Base-by-base conservation (phyloP, 2,329 filamentous ascomycete genomes). In the Penicillium concentricum region DNA sequence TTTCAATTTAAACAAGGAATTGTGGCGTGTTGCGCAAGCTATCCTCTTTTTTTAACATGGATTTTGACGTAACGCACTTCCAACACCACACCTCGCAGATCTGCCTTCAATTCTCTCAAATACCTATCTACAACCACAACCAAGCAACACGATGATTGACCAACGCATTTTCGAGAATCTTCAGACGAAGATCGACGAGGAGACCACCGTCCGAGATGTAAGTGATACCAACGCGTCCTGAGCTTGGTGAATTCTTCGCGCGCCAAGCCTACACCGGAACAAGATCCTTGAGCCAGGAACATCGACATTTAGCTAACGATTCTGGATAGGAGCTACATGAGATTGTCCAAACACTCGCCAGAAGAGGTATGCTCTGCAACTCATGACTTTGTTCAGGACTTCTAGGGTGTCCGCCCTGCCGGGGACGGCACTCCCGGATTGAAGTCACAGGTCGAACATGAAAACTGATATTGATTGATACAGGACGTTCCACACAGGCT, bases 131-230 rank as follows among this genome's bases (percentile, higher is more conserved):
- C 43, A 47, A 30, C 32, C 39, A 41, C 48, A 53, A 45, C 37
- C 22, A 34, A 46, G 43, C 44, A 22, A 64, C 54, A 78, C 76
- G 55, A 85, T 89, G 82, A 86, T 94, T 69, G 88, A 95, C 73
- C 88, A 90, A 58, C 82, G 84, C 63, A 90, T 97, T 73, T 97
- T 97, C 76, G 86, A 92, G 70, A 84, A 89, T 67, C 87, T 99
- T 60, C 93, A 97, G 76, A 80, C 84, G 57, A 92, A 92, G 74
- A 91, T 97, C 67, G 94, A 97, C 66, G 88, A 95, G 74, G 94
- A 97, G 72, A 83, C 85, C 9, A 81, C 84, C 53, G 87, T 96
- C 53, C 87, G 90, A 69, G 93, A 97, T 72, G 84, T 87, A 70
- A 69, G 70, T 62, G 22, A 10, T 65, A 55, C 48, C 54, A 35